Conservation (phyloP, 148 eudicot species). For the Rhododendron vialii region DNA sequence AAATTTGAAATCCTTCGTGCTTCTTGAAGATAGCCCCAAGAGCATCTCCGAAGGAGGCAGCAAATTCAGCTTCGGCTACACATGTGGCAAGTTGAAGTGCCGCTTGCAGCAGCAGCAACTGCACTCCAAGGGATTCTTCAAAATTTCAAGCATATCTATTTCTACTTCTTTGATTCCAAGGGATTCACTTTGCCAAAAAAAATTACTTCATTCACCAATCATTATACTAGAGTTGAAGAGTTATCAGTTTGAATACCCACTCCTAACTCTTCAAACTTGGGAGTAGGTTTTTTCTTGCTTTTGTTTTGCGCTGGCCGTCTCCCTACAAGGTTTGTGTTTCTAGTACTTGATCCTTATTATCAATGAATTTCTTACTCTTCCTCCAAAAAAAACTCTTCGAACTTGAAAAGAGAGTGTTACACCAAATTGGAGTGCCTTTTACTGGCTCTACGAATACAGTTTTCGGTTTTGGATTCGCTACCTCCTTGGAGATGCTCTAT, state of each 20-base stretch:
- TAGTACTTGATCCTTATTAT: too few relatives aligned
- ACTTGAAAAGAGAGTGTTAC: not conserved
- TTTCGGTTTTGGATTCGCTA: not conserved
- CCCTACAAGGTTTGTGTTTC: too few relatives aligned
- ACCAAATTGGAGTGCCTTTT: not conserved
- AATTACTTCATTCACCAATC: not conserved
- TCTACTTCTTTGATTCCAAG: not conserved
- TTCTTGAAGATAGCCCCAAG: not conserved
- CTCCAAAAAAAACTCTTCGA: not conserved
- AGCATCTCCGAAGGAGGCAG: not conserved
- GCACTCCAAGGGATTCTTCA: not conserved
- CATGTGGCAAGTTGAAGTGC: not conserved
- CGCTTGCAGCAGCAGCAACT: not conserved
- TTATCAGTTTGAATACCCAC: not conserved
- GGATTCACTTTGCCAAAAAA: not conserved
- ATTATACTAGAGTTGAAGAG: not conserved
- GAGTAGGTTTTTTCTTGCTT: too few relatives aligned
- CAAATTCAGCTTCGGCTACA: not conserved
- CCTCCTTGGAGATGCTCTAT: not conserved
- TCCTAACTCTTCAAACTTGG: not conserved
- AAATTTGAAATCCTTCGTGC: not conserved
- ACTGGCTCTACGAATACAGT: not conserved
- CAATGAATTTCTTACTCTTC: too few relatives aligned
- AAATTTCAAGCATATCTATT: not conserved
- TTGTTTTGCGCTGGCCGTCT: too few relatives aligned